Base-by-base conservation (phyloP, 75 land plant species). In the Cupressus sempervirens region DNA sequence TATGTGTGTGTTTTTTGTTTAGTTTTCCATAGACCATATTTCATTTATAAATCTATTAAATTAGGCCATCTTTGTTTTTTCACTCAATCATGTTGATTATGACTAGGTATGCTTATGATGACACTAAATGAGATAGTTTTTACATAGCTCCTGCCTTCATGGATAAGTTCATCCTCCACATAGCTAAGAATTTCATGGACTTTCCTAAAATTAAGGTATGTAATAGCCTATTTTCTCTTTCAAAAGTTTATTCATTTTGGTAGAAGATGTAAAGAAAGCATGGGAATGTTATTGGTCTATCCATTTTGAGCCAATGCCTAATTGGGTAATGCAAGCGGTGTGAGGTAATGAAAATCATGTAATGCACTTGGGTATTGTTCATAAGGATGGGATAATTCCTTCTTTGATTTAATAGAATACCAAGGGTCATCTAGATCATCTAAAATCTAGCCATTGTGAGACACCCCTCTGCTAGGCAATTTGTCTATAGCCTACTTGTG, bases 81-180 rank as follows among this genome's bases (percentile, higher is more conserved):
- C 3, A 36, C 74, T 72, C 35, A 72, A 32, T 32, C 35, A 14
- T 12, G 14, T 36, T 72, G 26, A 72, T 2, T 72, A 11, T 72
- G 32, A 32, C 35, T 85, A 93, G 97, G 48, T 96, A 86, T 85
- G 72, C 81, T 41, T 86, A 92, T 62, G 98, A 96, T 88, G 95
- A 96, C 97, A 85, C 85, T 12, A 95, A 74, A 62, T 87, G 83
- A 94, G 98, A 92, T 82, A 97, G 95, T 8, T 90, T 85, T 34
- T 96, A 96, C 91, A 96, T 96, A 54, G 98, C 98, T 83, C 98
- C 98, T 6, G 93, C 97, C 77, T 96, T 96, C 95, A 95, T 96
- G 98, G 98, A 96, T 92, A 96, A 96, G 90, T 86, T 96, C 52
- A 85, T 96, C 48, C 87, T 96, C 84, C 98, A 96, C 91, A 88